A percentile compares a stretch with the other conserved stretches of the same genome.
Conservation (phyloP, 2,329 filamentous ascomycete genomes). For the Samsoniella hepiali region DNA sequence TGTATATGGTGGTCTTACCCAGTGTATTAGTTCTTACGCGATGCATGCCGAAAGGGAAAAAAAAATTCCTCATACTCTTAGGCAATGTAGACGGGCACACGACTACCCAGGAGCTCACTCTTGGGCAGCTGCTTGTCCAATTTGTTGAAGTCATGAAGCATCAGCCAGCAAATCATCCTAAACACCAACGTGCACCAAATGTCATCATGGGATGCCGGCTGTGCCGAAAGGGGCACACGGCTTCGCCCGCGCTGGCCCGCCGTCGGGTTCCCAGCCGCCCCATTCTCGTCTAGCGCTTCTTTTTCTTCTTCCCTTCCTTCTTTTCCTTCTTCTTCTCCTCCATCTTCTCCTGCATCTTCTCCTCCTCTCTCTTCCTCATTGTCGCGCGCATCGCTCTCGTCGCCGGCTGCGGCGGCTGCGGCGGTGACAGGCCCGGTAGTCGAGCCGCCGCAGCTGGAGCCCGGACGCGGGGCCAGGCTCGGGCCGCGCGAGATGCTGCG, state of each 20-base stretch:
- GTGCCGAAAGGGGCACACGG: slow-evolving; percentile 27
- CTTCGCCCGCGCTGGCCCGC: slow-evolving; percentile 28
- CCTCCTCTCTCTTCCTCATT: neutral
- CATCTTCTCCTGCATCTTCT: too few relatives aligned
- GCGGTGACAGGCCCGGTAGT: neutral
- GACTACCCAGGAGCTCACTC: slow-evolving; percentile 51
- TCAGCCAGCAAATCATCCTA: slow-evolving; percentile 57
- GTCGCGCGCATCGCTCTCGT: neutral
- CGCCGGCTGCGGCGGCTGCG: neutral
- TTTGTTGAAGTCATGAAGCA: slow-evolving; percentile 56
- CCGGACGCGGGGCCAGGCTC: slow-evolving; percentile 8
- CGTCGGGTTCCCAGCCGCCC: slow-evolving; percentile 19
- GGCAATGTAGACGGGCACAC: slow-evolving; percentile 54
- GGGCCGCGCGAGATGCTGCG: slow-evolving; percentile 4
- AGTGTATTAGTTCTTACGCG: neutral
- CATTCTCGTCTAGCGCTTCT: neutral
- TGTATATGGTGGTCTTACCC: too few relatives aligned
- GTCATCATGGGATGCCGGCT: slow-evolving; percentile 34
- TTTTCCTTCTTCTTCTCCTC: too few relatives aligned
- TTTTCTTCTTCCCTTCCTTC: too few relatives aligned
- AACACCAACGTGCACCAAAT: slow-evolving; percentile 56
- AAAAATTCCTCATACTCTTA: neutral
- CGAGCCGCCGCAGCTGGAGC: slow-evolving; percentile 8
- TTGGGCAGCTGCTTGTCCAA: slow-evolving; percentile 51
- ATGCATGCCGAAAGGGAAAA: neutral